Conservation (phyloP, 140 eudicot species). For the Bidens hawaiensis region DNA sequence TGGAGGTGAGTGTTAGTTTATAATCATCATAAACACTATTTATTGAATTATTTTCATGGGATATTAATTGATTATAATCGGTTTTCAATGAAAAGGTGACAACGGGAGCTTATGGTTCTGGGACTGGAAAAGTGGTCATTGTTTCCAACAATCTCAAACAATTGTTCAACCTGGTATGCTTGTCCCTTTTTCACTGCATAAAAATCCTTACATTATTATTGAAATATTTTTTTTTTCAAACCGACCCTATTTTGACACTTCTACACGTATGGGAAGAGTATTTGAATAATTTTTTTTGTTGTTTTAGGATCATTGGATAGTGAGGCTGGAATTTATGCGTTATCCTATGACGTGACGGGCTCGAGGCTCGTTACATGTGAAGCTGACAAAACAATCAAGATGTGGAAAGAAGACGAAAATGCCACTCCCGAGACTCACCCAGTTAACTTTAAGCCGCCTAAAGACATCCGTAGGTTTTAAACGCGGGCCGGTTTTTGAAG, state of each 20-base stretch:
- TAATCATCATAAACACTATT: neutral
- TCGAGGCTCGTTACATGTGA: conserved; percentile 85
- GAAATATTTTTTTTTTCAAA: neutral
- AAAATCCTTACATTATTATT: neutral
- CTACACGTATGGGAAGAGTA: neutral
- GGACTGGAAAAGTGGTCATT: conserved; percentile 99
- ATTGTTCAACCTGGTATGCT: conserved; percentile 92
- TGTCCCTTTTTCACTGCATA: neutral
- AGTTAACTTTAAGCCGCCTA: conserved; percentile 85
- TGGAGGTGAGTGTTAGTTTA: conserved; percentile 54
- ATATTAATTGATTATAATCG: neutral
- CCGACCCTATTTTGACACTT: neutral
- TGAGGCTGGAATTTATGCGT: conserved; percentile 89
- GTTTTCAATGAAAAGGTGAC: conserved; percentile 53
- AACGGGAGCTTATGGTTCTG: conserved; percentile 98
- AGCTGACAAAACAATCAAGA: conserved; percentile 95
- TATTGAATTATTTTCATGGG: neutral
- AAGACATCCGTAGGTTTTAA: conserved; percentile 73
- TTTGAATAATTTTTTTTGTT: neutral
- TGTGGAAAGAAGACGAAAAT: conserved; percentile 95
- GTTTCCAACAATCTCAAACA: conserved; percentile 94
- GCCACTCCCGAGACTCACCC: conserved; percentile 98
- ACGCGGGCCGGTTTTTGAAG: neutral
- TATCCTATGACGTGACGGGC: conserved; percentile 68
- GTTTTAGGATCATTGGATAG: conserved; percentile 88